Evolutionary conservation across 306 rosid species (phyloP).

Genomic region (Biancaea sappan): DNA sequence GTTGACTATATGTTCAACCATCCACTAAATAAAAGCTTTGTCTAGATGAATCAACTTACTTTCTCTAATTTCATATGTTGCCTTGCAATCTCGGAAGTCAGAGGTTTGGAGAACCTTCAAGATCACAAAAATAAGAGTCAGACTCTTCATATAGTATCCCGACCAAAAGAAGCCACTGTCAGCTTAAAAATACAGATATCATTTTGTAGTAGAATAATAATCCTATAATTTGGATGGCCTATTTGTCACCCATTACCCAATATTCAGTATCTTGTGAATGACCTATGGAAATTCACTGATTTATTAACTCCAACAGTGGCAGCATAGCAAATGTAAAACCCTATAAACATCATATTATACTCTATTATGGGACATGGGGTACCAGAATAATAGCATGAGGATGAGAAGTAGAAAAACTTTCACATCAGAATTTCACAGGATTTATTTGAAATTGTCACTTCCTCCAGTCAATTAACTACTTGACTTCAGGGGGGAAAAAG

Average conservation of each 20-base stretch:
- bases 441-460: too few species aligned
- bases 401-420: too few species aligned
- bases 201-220: background rate
- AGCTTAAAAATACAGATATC: background rate
- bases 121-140: constrained; percentile 35
- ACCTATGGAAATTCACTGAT: constrained; percentile 3
- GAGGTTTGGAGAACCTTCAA: constrained; percentile 67
- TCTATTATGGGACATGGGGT: too few species aligned
- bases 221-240: background rate
- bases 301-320: constrained; percentile 15
- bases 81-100: constrained; percentile 69
- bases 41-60: constrained; percentile 58
- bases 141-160: constrained; percentile 20
- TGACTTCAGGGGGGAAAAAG: too few species aligned
- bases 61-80: constrained; percentile 70
- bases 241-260: background rate
- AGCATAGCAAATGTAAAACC: constrained; percentile 13
- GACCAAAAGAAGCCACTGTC: constrained; percentile 5
- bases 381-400: too few species aligned
- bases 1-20: constrained; percentile 17
- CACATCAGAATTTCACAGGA: too few species aligned
- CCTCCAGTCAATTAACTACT: too few species aligned
- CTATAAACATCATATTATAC: background rate
- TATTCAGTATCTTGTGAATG: background rate
- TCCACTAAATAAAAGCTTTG: background rate